phyloP scores from a whole-genome alignment of 345 rosid species.

The Syzygium oleosum region DNA sequence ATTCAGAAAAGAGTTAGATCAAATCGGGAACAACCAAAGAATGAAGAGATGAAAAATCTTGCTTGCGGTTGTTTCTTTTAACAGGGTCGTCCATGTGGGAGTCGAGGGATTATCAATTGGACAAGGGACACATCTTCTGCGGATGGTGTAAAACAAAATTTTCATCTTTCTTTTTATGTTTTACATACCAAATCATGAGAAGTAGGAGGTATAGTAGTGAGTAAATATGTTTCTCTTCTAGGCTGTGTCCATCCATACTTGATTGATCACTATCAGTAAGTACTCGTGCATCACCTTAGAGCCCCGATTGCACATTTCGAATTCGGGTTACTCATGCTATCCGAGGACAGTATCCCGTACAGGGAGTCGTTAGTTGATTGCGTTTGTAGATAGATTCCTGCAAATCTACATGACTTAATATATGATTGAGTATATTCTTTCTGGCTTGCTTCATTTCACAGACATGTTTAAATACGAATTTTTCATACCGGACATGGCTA shows the following conservation, averaged over 20 bases:
- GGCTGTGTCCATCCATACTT: too few relatives aligned
- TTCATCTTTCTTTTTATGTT: background rate
- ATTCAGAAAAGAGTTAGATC: too few relatives aligned
- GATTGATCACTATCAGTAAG: background rate
- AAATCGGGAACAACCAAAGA: too few relatives aligned
- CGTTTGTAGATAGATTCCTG: background rate
- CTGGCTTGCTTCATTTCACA: background rate
- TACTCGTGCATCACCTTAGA: background rate
- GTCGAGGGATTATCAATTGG: background rate
- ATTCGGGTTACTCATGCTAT: background rate
- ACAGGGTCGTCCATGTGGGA: background rate
- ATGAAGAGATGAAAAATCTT: too few relatives aligned
- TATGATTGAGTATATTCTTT: background rate
- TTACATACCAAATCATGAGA: background rate
- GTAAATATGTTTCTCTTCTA: background rate
- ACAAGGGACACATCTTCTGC: background rate
- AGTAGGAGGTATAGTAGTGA: background rate
- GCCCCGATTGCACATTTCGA: background rate
- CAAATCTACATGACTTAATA: too few relatives aligned
- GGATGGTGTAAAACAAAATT: background rate
- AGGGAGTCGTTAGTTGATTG: background rate
- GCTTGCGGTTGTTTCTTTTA: background rate
- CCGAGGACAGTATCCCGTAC: too few relatives aligned
- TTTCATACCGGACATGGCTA: background rate
- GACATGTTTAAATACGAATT: background rate